phyloP scores from a whole-genome alignment of 2,329 filamentous ascomycete genomes.

The Verticillium zaregamsianum region DNA sequence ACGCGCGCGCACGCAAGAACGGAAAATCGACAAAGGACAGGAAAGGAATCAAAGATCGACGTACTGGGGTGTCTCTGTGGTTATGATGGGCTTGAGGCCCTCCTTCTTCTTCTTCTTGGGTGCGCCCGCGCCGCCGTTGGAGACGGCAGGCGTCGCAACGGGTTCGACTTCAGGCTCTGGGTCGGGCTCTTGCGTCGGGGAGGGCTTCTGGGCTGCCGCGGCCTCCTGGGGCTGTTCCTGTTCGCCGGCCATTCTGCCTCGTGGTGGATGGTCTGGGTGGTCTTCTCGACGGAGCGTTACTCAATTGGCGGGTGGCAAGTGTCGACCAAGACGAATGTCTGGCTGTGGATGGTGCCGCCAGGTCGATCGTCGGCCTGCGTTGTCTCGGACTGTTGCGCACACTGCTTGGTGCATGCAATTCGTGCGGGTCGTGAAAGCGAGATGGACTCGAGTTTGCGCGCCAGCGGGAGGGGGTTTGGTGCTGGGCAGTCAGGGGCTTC shows the following conservation, averaged over 20 bases:
- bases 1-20: not conserved
- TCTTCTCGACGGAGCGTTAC: not conserved
- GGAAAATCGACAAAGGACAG: not conserved
- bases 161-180: conserved; percentile 2
- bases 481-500: not conserved
- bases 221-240: conserved; percentile 8
- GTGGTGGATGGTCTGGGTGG: not conserved
- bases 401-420: not conserved
- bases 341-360: not conserved
- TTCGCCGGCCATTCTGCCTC: conserved; percentile 11
- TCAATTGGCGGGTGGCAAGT: not conserved
- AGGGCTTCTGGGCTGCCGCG: conserved; percentile 7
- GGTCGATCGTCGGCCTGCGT: not conserved
- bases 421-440: not conserved
- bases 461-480: not conserved
- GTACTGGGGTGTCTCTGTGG: conserved; percentile 52
- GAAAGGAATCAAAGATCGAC: conserved; percentile 14
- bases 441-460: not conserved
- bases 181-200: not conserved
- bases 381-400: not conserved
- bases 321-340: not conserved
- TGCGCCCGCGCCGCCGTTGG: conserved; percentile 12
- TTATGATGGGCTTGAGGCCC: conserved; percentile 71
- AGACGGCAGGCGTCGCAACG: conserved; percentile 4
- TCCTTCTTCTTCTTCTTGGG: conserved; percentile 73